These are phyloP conservation scores for Micromonas commoda DNA, from an alignment of 139 green algal species.

Conservation along the genomic window DNA sequence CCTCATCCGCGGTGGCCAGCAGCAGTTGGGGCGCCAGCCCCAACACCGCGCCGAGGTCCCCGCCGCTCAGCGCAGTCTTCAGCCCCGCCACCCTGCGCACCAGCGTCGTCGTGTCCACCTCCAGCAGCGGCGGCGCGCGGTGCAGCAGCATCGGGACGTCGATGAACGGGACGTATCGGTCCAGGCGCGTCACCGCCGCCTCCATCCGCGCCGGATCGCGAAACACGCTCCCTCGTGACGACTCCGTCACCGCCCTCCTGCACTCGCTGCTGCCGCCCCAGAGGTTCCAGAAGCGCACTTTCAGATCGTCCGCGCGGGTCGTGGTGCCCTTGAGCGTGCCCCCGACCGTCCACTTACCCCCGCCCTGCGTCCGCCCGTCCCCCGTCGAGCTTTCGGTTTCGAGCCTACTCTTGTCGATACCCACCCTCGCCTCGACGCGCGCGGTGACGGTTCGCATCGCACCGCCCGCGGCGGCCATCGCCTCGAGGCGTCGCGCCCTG, in stretches of 20 bases:
- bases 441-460: neutral
- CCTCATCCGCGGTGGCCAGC: neutral
- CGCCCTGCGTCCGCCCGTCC: neutral
- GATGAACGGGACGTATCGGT: conserved; percentile 11
- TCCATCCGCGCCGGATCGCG: conserved; percentile 5
- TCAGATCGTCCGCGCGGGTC: conserved; percentile 13
- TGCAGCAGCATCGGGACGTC: conserved; percentile 16
- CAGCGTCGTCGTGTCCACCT: neutral
- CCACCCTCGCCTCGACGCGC: neutral
- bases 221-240: conserved; percentile 8
- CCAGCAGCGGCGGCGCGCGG: neutral
- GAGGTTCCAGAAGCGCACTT: conserved; percentile 26
- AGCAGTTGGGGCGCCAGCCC: neutral
- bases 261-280: conserved; percentile 16
- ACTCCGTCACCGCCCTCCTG: neutral
- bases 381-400: neutral
- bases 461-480: too few relatives aligned
- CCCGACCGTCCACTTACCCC: neutral
- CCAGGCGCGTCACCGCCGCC: conserved; percentile 1
- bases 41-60: neutral
- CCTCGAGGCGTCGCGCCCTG: neutral
- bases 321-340: conserved; percentile 20
- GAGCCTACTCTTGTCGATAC: neutral
- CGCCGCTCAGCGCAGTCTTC: neutral
- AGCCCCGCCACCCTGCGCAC: neutral